Evolutionary conservation across 202 grass and related monocot species (phyloP), one percentile per base, ranked within the genome.

Genomic region (Saccharum hybrid): DNA sequence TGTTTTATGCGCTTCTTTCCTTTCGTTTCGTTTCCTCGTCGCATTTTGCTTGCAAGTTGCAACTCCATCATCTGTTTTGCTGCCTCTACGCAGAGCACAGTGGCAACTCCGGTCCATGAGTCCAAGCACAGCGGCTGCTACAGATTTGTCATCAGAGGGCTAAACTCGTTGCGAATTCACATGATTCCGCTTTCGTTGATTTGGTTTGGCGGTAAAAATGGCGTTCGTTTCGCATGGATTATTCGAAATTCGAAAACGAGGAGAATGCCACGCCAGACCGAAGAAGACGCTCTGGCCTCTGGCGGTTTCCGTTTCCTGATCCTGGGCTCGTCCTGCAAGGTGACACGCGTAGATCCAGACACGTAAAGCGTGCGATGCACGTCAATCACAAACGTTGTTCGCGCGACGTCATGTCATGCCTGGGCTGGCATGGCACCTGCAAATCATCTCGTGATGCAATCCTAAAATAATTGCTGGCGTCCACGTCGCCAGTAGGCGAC

Each of bases 391-490:
- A 57, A 21, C 66, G 28, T 40, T 74, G 30, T 30, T 59, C 30
- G 60, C 48, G 12, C 21, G 60, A 80, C 68, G 52, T 66, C 15
- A 59, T 33, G 22, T 36, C 52, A 59, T 33, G 22, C 43, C 52
- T 41, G 19, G 3, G 8, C 8, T 39, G 14, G 77, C 45, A 11
- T 54, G 66, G 30, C 33, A 45, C 40, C 63, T 11, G 57, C 56
- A 21, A 75, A 65, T 75, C 66, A 86, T 83, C 22, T 13, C 12
- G 65, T 26, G 45, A 18, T 70, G 36, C 14, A 41, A 33, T 33
- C 49, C 8, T 80, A 68, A 68, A 68, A 59, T 21, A 84, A 84
- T 84, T 80, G 76, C 1, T 41, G 74, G 54, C 42, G 84, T 90
- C 88, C 46, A 76, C 52, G 31, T 75, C 80, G 63, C 39, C 40